Conservation (phyloP, 495 filamentous ascomycete genomes). For the Cercophora sp. region DNA sequence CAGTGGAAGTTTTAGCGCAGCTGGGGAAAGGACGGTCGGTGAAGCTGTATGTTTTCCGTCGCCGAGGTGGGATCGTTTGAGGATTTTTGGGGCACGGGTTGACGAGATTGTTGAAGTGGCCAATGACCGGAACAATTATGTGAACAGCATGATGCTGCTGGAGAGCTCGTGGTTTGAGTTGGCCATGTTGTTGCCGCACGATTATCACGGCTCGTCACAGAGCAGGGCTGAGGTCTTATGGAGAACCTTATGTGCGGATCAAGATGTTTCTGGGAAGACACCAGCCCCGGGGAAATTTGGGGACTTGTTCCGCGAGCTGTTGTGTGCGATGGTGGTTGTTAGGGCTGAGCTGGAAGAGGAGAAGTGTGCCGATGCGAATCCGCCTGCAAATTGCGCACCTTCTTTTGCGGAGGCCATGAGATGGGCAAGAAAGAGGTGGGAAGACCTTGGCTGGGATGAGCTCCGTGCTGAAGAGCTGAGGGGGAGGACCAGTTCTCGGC, state of each 20-base stretch:
- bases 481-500: too few relatives aligned
- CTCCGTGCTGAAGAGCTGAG: too few relatives aligned
- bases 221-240: constrained; percentile 13
- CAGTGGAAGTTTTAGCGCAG: background rate
- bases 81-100: background rate
- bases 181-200: constrained; percentile 4
- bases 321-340: constrained; percentile 15
- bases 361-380: background rate
- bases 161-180: constrained; percentile 10
- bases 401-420: constrained; percentile 7
- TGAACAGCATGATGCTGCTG: constrained; percentile 11
- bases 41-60: background rate
- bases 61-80: background rate
- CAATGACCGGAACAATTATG: constrained; percentile 8
- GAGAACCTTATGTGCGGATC: constrained; percentile 14
- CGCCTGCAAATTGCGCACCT: background rate
- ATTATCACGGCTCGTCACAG: constrained; percentile 8
- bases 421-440: too few relatives aligned
- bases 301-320: constrained; percentile 7
- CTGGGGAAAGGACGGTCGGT: background rate
- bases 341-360: constrained; percentile 12
- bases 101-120: constrained; percentile 6
- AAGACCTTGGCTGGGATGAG: too few relatives aligned
- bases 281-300: constrained; percentile 6
- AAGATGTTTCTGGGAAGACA: constrained; percentile 3